phyloP scores from a whole-genome alignment of 345 rosid genomes.

The Nephelium lappaceum region DNA sequence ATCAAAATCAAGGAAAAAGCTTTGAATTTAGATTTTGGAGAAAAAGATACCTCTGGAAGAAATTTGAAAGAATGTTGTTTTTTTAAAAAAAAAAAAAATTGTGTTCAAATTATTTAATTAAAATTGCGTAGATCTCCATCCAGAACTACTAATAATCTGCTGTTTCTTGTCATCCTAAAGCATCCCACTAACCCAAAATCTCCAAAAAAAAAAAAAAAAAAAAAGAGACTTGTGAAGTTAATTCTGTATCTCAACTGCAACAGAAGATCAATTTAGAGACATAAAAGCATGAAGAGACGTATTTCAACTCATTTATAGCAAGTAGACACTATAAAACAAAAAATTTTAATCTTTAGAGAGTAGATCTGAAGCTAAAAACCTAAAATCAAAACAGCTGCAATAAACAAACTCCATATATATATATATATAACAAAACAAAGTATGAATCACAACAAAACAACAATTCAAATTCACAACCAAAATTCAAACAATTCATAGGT shows the following conservation, averaged over 20 bases:
- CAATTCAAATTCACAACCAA: neutral
- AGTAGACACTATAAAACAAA: neutral
- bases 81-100: too few species aligned
- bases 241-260: neutral
- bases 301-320: neutral
- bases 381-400: neutral
- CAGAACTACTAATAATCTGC: neutral
- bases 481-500: neutral
- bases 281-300: neutral
- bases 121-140: neutral
- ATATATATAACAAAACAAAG: neutral
- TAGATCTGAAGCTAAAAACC: conserved; percentile 30
- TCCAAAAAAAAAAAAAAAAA: neutral
- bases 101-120: too few species aligned
- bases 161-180: neutral
- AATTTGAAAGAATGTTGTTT: too few species aligned
- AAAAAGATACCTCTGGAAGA: too few species aligned
- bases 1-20: too few species aligned
- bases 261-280: neutral
- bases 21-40: too few species aligned
- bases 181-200: neutral
- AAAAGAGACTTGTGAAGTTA: neutral
- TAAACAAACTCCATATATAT: neutral
- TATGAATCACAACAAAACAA: neutral
- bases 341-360: neutral